These are phyloP conservation scores for Globisporangium lucens DNA, from an alignment of 352 stramenopile species.

Conservation along the genomic window DNA sequence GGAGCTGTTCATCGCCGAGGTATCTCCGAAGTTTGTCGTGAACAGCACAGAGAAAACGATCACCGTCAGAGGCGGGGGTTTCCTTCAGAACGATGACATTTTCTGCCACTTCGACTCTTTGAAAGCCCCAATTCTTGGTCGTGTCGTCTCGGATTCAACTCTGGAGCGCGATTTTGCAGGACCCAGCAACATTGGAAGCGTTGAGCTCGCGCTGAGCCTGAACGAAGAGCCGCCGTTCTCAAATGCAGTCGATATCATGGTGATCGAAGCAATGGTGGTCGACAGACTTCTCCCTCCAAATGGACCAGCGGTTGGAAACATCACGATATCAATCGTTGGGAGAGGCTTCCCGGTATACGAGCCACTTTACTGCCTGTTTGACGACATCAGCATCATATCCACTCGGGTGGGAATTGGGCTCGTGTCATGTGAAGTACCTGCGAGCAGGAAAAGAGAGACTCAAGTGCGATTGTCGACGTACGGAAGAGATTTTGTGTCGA, in stretches of 20 bases:
- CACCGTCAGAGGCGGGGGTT: background rate
- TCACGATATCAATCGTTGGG: background rate
- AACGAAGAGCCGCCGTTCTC: background rate
- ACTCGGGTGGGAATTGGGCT: background rate
- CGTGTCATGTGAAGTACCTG: background rate
- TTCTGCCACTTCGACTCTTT: conserved; percentile 3
- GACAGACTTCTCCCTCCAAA: conserved; percentile 2
- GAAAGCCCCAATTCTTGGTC: background rate
- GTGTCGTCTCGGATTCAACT: conserved; percentile 6
- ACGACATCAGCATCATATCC: background rate
- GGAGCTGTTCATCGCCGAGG: background rate
- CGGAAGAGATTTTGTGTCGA: background rate
- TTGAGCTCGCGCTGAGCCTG: background rate
- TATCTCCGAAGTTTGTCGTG: conserved; percentile 4
- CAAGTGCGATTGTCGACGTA: conserved; percentile 4
- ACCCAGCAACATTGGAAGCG: background rate
- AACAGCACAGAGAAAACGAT: background rate
- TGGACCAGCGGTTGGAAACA: background rate
- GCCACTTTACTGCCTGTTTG: conserved; percentile 12
- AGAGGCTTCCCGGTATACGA: conserved; percentile 4
- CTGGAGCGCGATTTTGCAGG: conserved; percentile 2
- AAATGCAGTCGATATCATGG: conserved; percentile 3
- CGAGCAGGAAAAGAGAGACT: background rate
- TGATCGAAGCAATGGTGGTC: conserved; percentile 4
- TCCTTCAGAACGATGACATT: background rate